Evolutionary conservation across 2,329 filamentous ascomycete genomes (phyloP).

Genomic region (Ophiostoma piceae): DNA sequence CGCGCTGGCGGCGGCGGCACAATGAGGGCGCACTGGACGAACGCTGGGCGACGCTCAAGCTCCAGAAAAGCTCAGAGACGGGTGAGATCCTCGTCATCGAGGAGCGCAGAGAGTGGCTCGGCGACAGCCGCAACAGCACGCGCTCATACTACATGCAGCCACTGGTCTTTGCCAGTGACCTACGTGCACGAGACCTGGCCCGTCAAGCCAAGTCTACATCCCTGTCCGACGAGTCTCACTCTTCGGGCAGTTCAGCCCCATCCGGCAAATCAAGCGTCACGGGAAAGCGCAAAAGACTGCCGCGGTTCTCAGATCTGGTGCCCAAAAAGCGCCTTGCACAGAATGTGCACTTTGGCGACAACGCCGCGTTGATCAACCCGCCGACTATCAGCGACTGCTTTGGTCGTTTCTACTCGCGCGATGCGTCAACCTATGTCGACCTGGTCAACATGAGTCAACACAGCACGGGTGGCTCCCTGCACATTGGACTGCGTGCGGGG

Average conservation of each 20-base stretch:
- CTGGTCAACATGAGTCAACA: conserved; percentile 48
- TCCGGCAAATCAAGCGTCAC: neutral
- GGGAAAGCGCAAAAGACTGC: conserved; percentile 19
- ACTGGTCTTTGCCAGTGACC: conserved; percentile 36
- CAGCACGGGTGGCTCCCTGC: conserved; percentile 37
- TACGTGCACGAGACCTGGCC: neutral
- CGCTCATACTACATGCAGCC: conserved; percentile 61
- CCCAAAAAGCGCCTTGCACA: conserved; percentile 32
- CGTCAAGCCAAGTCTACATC: neutral
- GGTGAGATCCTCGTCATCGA: conserved; percentile 60
- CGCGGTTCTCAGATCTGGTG: conserved; percentile 32
- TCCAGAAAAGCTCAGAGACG: conserved; percentile 56
- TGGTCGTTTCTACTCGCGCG: conserved; percentile 50
- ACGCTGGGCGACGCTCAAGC: conserved; percentile 62
- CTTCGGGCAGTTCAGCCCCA: too few species aligned
- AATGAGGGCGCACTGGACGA: conserved; percentile 68
- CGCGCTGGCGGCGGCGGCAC: conserved; percentile 62
- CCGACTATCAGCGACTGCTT: conserved; percentile 48
- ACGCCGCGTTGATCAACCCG: conserved; percentile 37
- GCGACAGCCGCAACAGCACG: conserved; percentile 47
- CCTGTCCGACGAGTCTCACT: neutral
- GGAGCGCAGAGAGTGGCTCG: conserved; percentile 61
- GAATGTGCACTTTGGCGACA: conserved; percentile 46
- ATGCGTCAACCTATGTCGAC: conserved; percentile 53
- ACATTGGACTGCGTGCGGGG: conserved; percentile 44